A percentile compares a stretch with the other conserved stretches of the same genome.
Evolutionary conservation across 106 monocot species (phyloP).

Genomic region (Acorus gramineus): DNA sequence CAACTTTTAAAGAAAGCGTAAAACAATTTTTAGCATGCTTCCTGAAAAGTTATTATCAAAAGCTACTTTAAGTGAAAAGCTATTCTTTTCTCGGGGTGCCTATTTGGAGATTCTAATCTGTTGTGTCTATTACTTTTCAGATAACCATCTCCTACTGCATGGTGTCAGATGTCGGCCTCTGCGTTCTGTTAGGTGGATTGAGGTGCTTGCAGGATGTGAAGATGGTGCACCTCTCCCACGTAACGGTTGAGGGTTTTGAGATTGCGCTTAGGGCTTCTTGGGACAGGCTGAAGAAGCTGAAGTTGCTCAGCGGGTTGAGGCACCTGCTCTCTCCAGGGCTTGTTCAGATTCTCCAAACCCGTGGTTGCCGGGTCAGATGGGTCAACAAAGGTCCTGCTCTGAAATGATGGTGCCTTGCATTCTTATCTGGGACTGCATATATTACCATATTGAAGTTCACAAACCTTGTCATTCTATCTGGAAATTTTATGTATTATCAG

Average conservation of each 20-base stretch:
- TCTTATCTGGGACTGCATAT: no score
- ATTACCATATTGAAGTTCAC: no score
- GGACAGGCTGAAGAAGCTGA: constrained; percentile 79
- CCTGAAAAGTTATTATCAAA: no score
- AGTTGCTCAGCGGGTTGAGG: constrained; percentile 30
- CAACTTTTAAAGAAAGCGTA: no score
- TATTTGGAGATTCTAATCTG: not conserved
- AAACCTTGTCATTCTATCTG: no score
- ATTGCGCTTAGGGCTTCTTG: constrained; percentile 37
- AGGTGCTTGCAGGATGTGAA: constrained; percentile 72
- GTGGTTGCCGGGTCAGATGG: constrained; percentile 71
- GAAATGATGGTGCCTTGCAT: not conserved
- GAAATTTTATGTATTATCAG: no score
- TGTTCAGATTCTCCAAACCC: constrained; percentile 45
- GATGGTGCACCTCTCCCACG: constrained; percentile 47
- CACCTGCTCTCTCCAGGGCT: constrained; percentile 39
- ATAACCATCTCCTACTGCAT: constrained; percentile 62
- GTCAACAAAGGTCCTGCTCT: constrained; percentile 41
- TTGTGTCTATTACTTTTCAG: constrained; percentile 19
- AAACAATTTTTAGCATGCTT: no score
- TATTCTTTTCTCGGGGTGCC: no score
- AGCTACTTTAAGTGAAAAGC: no score
- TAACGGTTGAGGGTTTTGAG: constrained; percentile 56
- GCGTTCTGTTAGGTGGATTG: constrained; percentile 41
- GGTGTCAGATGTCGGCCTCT: constrained; percentile 42